phyloP scores from a whole-genome alignment of 441 rosid species.

The Erodium texanum region DNA sequence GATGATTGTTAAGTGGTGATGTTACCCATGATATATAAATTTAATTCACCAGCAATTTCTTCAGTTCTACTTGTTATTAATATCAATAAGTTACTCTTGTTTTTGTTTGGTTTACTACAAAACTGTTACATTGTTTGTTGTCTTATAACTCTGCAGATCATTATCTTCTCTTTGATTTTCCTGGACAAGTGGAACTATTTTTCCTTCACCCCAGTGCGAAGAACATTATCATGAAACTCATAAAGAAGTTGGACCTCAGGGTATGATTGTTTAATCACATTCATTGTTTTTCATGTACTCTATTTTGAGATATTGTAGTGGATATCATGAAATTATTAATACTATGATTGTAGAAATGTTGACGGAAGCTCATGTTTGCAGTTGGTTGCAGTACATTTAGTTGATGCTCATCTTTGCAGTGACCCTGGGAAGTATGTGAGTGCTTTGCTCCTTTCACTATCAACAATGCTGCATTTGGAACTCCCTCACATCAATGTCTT shows the following conservation, averaged over 20 bases:
- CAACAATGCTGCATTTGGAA: conserved; percentile 90
- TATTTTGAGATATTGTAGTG: not conserved
- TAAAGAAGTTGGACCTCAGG: conserved; percentile 64
- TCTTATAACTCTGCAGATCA: conserved; percentile 53
- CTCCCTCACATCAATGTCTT: conserved; percentile 82
- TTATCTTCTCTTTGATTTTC: conserved; percentile 90
- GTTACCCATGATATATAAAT: not conserved
- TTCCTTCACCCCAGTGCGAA: conserved; percentile 73
- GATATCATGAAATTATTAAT: not conserved
- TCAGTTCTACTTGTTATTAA: not conserved
- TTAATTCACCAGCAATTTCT: not conserved
- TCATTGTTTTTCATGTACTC: not conserved
- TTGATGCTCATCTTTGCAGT: conserved; percentile 75
- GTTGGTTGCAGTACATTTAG: conserved; percentile 82
- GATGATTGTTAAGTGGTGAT: not conserved
- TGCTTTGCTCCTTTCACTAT: conserved; percentile 66
- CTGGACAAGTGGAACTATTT: conserved; percentile 90
- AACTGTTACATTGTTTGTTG: not conserved
- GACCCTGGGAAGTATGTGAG: conserved; percentile 79
- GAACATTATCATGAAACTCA: conserved; percentile 61
- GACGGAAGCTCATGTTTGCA: conserved; percentile 29
- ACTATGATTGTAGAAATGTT: conserved; percentile 2
- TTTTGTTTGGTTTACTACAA: not conserved
- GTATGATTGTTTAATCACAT: conserved; percentile 34
- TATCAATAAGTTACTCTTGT: not conserved